These are phyloP conservation scores for Grigorovia jiainica DNA, from an alignment of 805 yeast genomes.

Conservation along the genomic window DNA sequence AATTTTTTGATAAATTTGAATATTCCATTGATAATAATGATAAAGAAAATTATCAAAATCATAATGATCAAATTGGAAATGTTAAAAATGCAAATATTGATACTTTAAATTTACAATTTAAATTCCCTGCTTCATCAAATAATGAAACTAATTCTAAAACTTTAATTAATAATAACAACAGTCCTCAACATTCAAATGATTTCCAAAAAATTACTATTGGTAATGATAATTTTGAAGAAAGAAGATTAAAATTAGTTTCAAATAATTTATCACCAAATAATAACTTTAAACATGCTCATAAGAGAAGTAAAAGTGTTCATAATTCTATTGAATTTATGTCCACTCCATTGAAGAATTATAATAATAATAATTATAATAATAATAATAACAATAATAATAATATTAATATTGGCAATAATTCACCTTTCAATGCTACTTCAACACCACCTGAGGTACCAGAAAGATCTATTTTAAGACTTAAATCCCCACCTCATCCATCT, in stretches of 20 bases:
- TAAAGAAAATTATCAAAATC: too few relatives aligned
- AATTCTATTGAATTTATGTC: conserved; percentile 3
- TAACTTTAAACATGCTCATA: conserved; percentile 18
- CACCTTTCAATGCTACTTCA: conserved; percentile 11
- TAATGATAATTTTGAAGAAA: conserved; percentile 11
- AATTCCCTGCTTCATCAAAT: conserved; percentile 14
- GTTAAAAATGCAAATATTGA: conserved; percentile 3
- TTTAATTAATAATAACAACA: too few relatives aligned
- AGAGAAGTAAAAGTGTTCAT: conserved; percentile 24
- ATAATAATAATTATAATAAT: too few relatives aligned
- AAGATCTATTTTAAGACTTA: conserved; percentile 16
- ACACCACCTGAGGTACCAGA: conserved; percentile 14
- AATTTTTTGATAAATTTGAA: conserved; percentile 20
- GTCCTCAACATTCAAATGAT: conserved; percentile 6
- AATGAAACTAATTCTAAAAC: too few relatives aligned
- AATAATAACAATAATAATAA: too few relatives aligned
- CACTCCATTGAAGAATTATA: neutral
- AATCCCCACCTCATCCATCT: conserved; percentile 3
- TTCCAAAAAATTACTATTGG: conserved; percentile 11
- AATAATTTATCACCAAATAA: conserved; percentile 7
- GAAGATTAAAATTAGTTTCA: conserved; percentile 14
- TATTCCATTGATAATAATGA: conserved; percentile 1
- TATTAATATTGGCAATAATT: too few relatives aligned
- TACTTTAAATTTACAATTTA: conserved; percentile 15
- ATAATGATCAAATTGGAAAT: too few relatives aligned